These are phyloP conservation scores for Aspergillus versicolor DNA, from an alignment of 2,329 filamentous ascomycete species.

Conservation along the genomic window DNA sequence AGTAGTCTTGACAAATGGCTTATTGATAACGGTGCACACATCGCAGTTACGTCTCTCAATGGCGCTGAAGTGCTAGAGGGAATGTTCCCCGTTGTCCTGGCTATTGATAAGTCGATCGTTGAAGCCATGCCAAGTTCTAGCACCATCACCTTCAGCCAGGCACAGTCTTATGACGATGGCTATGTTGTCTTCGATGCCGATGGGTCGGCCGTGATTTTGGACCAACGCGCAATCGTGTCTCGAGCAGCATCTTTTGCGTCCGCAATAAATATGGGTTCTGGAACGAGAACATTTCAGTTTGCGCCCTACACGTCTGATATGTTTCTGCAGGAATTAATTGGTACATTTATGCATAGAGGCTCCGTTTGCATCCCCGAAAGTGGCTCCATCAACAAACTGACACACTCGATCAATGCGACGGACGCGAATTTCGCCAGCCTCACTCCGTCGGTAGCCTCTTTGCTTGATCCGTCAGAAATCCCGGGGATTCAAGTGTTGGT, in stretches of 20 bases:
- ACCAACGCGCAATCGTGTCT: slow-evolving; percentile 33
- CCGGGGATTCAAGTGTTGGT: slow-evolving; percentile 25
- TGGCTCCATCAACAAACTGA: slow-evolving; percentile 53
- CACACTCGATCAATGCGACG: slow-evolving; percentile 49
- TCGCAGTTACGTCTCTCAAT: slow-evolving; percentile 40
- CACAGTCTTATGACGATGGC: slow-evolving; percentile 21
- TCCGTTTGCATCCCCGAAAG: slow-evolving; percentile 49
- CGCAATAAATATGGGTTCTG: slow-evolving; percentile 19
- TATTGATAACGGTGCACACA: slow-evolving; percentile 38
- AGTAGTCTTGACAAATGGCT: slow-evolving; percentile 39
- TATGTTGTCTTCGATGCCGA: slow-evolving; percentile 39
- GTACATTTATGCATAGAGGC: slow-evolving; percentile 42
- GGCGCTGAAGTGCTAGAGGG: slow-evolving; percentile 42
- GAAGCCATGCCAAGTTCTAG: slow-evolving; percentile 29
- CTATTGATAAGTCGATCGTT: slow-evolving; percentile 34
- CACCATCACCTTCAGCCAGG: slow-evolving; percentile 3
- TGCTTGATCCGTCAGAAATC: slow-evolving; percentile 28
- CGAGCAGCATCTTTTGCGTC: slow-evolving; percentile 30
- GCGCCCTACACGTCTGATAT: slow-evolving; percentile 49
- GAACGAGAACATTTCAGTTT: slow-evolving; percentile 41
- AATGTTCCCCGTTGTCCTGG: slow-evolving; percentile 41
- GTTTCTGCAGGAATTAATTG: slow-evolving; percentile 42
- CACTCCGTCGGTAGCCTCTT: slow-evolving; percentile 30
- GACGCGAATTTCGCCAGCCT: slow-evolving; percentile 33
- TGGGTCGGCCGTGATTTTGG: slow-evolving; percentile 34